phyloP scores from a whole-genome alignment of 225 moss, liverwort and hornwort genomes.

The Polytrichum commune region DNA sequence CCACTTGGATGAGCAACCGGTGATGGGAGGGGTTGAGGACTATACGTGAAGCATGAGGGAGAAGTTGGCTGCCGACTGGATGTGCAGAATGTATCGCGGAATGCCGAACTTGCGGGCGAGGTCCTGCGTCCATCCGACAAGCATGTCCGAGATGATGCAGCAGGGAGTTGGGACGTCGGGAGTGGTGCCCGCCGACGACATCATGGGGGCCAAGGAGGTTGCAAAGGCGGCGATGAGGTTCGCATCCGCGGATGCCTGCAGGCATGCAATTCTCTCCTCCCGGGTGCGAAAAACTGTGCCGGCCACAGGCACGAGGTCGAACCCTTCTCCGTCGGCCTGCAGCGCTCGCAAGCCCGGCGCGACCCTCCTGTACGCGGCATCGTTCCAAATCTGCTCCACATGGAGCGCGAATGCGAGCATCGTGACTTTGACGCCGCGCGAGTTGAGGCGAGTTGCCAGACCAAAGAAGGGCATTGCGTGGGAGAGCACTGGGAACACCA shows the following conservation, averaged over 20 bases:
- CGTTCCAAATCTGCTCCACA: constrained; percentile 3
- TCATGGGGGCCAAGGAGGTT: neutral
- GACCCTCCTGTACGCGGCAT: neutral
- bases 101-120: constrained; percentile 21
- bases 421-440: constrained; percentile 12
- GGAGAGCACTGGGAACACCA: neutral
- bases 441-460: constrained; percentile 10
- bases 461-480: constrained; percentile 10
- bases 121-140: constrained; percentile 26
- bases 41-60: constrained; percentile 40
- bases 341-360: no score
- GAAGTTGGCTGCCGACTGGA: constrained; percentile 25
- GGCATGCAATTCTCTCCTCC: neutral
- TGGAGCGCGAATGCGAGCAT: constrained; percentile 13
- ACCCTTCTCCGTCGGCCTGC: neutral
- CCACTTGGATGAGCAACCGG: no score
- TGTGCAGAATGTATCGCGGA: constrained; percentile 18
- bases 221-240: constrained; percentile 1
- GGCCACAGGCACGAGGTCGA: constrained; percentile 28
- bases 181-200: neutral
- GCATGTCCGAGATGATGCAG: constrained; percentile 40
- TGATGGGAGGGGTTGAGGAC: no score
- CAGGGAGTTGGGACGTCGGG: constrained; percentile 13
- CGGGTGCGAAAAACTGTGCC: neutral
- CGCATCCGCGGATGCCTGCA: neutral